phyloP scores from a whole-genome alignment of 164 flowering plant species.

The Malania oleifera region DNA sequence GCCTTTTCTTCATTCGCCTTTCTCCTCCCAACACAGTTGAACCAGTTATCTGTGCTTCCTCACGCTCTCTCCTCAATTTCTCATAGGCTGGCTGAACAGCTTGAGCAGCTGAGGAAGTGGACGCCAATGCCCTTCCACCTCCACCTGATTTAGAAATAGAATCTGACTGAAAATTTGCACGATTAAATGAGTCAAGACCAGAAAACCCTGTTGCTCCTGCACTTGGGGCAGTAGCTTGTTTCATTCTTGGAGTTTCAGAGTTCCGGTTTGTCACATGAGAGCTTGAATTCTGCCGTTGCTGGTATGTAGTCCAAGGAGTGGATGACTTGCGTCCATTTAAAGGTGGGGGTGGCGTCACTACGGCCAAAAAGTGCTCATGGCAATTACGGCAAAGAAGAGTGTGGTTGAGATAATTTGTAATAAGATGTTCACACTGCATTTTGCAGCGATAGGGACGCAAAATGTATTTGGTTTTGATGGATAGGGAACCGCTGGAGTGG shows the following conservation, averaged over 20 bases:
- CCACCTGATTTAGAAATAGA: background rate
- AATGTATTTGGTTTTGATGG: conserved; percentile 16
- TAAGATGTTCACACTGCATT: conserved; percentile 31
- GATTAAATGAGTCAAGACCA: conserved; percentile 1
- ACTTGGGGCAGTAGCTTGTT: conserved; percentile 9
- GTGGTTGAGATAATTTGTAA: conserved; percentile 19
- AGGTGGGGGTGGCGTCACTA: conserved; percentile 20
- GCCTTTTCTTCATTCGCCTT: conserved; percentile 16
- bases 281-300: conserved; percentile 8
- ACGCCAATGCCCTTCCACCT: background rate
- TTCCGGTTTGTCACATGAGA: background rate
- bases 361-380: conserved; percentile 23
- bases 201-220: conserved; percentile 3
- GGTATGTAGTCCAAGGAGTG: conserved; percentile 9
- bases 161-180: conserved; percentile 1
- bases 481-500: background rate
- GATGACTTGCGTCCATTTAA: background rate
- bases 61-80: conserved; percentile 11
- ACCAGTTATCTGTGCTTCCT: conserved; percentile 5
- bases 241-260: background rate
- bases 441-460: conserved; percentile 35
- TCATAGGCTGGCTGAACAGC: background rate
- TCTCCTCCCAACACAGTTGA: conserved; percentile 11
- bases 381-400: conserved; percentile 30
- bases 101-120: conserved; percentile 15